Evolutionary conservation across 768 basidiomycete genomes (phyloP).

Genomic region (Suillus americanus): DNA sequence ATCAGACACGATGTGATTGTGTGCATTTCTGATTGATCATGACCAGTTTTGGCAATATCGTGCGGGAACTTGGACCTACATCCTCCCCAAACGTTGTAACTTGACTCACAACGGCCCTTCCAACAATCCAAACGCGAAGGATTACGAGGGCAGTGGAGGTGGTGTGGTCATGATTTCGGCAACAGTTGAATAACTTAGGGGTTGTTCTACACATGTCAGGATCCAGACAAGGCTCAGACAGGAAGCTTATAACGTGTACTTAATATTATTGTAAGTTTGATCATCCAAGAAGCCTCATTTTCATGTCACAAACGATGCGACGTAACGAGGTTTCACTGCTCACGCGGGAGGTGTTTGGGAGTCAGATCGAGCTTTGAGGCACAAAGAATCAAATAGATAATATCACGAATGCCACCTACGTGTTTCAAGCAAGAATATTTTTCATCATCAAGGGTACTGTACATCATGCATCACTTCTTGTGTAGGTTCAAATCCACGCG

Average conservation of each 20-base stretch:
- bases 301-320: conserved; percentile 38
- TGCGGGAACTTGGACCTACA: neutral
- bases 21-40: neutral
- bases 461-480: conserved; percentile 30
- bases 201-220: conserved; percentile 42
- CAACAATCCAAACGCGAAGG: conserved; percentile 13
- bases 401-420: neutral
- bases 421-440: neutral
- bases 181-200: conserved; percentile 37
- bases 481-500: conserved; percentile 54
- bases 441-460: conserved; percentile 3
- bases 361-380: neutral
- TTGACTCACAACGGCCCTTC: neutral
- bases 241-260: conserved; percentile 44
- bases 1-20: neutral
- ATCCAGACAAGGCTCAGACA: conserved; percentile 25
- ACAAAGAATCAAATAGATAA: neutral
- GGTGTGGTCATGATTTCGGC: conserved; percentile 41
- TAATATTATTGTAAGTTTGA: conserved; percentile 33
- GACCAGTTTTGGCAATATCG: neutral
- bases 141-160: conserved; percentile 40
- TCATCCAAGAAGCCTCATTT: neutral
- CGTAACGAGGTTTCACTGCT: conserved; percentile 44
- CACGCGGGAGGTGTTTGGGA: conserved; percentile 14
- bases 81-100: neutral